Base-by-base conservation (phyloP, 106 monocot genomes). In the Vanilla planifolia region DNA sequence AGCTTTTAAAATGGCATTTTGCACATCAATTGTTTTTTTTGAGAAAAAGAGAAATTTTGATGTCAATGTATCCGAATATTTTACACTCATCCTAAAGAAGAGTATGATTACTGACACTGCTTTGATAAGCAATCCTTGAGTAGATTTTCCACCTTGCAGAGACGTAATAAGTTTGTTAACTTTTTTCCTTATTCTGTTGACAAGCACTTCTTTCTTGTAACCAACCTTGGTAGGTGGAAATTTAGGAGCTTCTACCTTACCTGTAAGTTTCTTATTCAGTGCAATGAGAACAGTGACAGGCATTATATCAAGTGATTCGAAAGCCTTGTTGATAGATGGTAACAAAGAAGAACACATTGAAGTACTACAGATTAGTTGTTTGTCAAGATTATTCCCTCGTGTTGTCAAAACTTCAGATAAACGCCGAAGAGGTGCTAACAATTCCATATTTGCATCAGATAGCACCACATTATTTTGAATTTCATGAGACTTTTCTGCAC, bases 81-180 rank as follows among this genome's bases (percentile, higher is more conserved):
- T 64, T 24, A 55, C 69, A 39, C 43, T 69, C 14, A 60, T 42
- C 59, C 84, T 81, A 27, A 69, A 45, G 60, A 73, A 77, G 13
- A 96, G 67, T 64, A 45, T 48, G 11, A 88, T 43, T 19, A 91
- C 48, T 33, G 90, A 86, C 59, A 91, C 39, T 51, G 84, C 91
- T 67, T 88, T 96, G 25, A 76, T 73, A 37, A 96, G 77, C 43
- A 65, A 61, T 59, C 66, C 32, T 3, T 87, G 86, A 34, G 87
- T 57, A 23, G 77, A 66, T 68, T 44, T 46, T 26, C 73, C 80
- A 26, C 77, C 61, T 45, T 63, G 33, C 1, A 81, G 67, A 17
- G 5, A 43, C 8, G 25, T 53, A 48, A 88, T 35, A 64, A 75
- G 46, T 26, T 52, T 35, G 3, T 69, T 6, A 14, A 68, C 84